Evolutionary conservation across 805 yeast genomes (phyloP).

Genomic region (Ogataea pini): DNA sequence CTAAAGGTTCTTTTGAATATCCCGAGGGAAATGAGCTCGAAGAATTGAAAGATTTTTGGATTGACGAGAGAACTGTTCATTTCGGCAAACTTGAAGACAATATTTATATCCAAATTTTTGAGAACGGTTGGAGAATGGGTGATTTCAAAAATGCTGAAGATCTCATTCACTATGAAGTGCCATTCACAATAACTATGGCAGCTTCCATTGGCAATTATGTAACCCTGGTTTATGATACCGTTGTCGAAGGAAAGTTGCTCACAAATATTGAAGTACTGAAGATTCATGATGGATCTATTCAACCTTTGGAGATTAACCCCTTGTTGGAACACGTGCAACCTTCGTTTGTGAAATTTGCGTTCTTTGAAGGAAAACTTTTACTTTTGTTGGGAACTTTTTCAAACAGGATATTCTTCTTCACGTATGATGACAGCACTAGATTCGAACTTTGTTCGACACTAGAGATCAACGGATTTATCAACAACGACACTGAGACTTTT

Average conservation of each 20-base stretch:
- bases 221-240: constrained; percentile 21
- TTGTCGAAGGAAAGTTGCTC: background rate
- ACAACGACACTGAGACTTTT: constrained; percentile 3
- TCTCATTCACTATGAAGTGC: constrained; percentile 10
- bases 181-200: constrained; percentile 21
- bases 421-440: constrained; percentile 2
- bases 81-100: constrained; percentile 12
- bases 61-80: constrained; percentile 17
- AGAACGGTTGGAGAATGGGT: constrained; percentile 28
- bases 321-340: constrained; percentile 18
- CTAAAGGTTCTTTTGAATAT: constrained; percentile 9
- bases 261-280: constrained; percentile 21
- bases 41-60: constrained; percentile 14
- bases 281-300: background rate
- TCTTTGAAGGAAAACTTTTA: constrained; percentile 1
- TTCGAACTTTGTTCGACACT: constrained; percentile 6
- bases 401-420: constrained; percentile 19
- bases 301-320: constrained; percentile 9
- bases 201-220: constrained; percentile 12
- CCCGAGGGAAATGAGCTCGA: constrained; percentile 13
- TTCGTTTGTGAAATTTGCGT: constrained; percentile 15
- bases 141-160: constrained; percentile 10
- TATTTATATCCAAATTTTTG: constrained; percentile 24
- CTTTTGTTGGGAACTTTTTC: constrained; percentile 22
- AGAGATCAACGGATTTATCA: constrained; percentile 4